Evolutionary conservation across 2,329 filamentous ascomycete genomes (phyloP).

Genomic region (Myotisia sp.): DNA sequence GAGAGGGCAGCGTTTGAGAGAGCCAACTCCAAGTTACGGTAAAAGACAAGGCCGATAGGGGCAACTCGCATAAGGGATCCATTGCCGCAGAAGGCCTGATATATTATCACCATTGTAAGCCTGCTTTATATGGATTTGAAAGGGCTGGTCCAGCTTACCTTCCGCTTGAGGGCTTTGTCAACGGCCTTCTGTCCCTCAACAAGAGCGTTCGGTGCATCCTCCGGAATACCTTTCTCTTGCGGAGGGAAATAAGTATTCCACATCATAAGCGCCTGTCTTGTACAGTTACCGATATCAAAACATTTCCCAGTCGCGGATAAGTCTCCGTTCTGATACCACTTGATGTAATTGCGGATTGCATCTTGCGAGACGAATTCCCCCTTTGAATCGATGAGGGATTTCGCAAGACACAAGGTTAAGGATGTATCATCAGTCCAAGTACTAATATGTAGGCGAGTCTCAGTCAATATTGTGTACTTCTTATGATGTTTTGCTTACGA

Average conservation of each 20-base stretch:
- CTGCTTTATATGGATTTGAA: too few species aligned
- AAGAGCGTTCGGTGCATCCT: constrained; percentile 3
- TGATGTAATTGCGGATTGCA: constrained; percentile 24
- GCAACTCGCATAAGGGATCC: constrained; percentile 32
- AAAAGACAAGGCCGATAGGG: constrained; percentile 24
- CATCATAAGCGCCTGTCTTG: constrained; percentile 18
- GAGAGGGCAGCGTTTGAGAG: constrained; percentile 16
- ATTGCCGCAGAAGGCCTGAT: constrained; percentile 22
- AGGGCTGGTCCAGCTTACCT: too few species aligned
- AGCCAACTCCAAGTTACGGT: constrained; percentile 15
- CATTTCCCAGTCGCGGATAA: constrained; percentile 23
- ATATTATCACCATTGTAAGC: too few species aligned
- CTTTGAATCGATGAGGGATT: constrained; percentile 23
- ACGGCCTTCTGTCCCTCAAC: constrained; percentile 13
- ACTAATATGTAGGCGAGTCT: too few species aligned
- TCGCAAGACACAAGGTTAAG: constrained; percentile 31
- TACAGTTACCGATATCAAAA: constrained; percentile 29
- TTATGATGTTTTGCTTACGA: too few species aligned
- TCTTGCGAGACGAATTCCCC: constrained; percentile 19
- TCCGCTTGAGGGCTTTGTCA: constrained; percentile 10
- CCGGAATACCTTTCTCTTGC: not conserved
- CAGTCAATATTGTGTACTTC: too few species aligned
- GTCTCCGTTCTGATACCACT: constrained; percentile 25
- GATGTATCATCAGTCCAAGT: constrained; percentile 33
- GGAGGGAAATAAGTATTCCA: constrained; percentile 17